Conservation (phyloP, 1,139 yeast genomes). For the Geotrichum phurueaensis region DNA sequence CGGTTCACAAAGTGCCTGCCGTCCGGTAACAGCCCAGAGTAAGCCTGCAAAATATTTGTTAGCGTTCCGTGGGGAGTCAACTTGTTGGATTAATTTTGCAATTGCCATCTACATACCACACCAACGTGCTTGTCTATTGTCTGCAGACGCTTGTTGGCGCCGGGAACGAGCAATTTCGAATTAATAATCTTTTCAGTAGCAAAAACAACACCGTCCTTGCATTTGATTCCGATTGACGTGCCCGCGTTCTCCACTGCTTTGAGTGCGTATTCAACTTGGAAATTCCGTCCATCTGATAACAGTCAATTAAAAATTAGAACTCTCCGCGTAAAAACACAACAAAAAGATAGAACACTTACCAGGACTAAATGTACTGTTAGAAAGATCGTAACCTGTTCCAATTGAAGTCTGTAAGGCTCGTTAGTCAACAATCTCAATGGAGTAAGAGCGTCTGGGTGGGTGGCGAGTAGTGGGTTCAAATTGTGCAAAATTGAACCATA, state of each 20-base stretch:
- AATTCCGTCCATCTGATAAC: conserved; percentile 79
- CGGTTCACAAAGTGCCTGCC: conserved; percentile 90
- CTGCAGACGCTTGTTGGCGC: conserved; percentile 83
- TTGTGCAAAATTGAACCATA: neutral
- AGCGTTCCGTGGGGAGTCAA: neutral
- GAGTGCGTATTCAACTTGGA: conserved; percentile 96
- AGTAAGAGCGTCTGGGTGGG: neutral
- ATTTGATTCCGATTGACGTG: conserved; percentile 87
- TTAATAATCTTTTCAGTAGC: conserved; percentile 92
- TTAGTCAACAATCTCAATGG: neutral
- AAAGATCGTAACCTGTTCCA: conserved; percentile 95
- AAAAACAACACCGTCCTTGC: conserved; percentile 85
- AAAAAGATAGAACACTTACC: conserved; percentile 26
- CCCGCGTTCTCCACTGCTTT: conserved; percentile 98
- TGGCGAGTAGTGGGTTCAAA: neutral
- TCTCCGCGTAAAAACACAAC: neutral
- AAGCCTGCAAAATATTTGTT: conserved; percentile 34
- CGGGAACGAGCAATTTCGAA: conserved; percentile 84
- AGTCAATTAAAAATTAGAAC: conserved; percentile 55
- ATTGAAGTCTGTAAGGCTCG: conserved; percentile 61
- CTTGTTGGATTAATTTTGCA: neutral
- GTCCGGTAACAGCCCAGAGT: conserved; percentile 93
- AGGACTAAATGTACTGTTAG: conserved; percentile 73
- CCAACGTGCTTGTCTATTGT: conserved; percentile 92
- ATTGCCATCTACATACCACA: conserved; percentile 44